Evolutionary conservation across 495 filamentous ascomycete species (phyloP).

Genomic region (Chaetomium cochliodes): DNA sequence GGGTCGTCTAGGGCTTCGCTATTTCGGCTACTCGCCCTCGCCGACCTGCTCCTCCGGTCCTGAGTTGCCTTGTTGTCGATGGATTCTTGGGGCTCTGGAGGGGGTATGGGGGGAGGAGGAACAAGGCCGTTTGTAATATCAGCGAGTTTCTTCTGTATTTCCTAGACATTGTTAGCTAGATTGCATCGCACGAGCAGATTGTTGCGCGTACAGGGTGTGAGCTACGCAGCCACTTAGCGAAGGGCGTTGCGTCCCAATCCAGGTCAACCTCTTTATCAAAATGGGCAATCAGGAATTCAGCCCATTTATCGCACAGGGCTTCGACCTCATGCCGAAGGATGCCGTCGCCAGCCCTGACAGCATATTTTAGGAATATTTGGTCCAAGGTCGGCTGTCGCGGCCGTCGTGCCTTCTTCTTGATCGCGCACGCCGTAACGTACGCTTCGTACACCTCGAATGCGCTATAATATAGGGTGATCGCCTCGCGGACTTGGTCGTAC

Average conservation of each 20-base stretch:
- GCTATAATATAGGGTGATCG: slow-evolving; percentile 68
- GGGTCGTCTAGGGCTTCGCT: slow-evolving; percentile 21
- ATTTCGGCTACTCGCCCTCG: slow-evolving; percentile 12
- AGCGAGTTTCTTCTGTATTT: slow-evolving; percentile 21
- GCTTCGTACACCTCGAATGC: slow-evolving; percentile 43
- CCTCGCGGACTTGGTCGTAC: slow-evolving; percentile 66
- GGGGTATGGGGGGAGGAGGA: slow-evolving; percentile 12
- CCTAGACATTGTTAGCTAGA: slow-evolving; percentile 6
- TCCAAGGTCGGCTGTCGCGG: slow-evolving; percentile 29
- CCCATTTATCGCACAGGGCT: slow-evolving; percentile 38
- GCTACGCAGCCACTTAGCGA: slow-evolving; percentile 38
- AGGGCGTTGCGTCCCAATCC: slow-evolving; percentile 37
- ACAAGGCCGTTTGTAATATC: slow-evolving; percentile 18
- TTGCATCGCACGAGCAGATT: no score
- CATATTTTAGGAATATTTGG: slow-evolving; percentile 44
- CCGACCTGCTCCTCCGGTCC: slow-evolving; percentile 19
- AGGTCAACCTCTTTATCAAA: slow-evolving; percentile 39
- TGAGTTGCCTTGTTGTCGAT: not conserved
- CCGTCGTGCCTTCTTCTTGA: slow-evolving; percentile 32
- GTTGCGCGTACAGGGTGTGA: slow-evolving; percentile 36
- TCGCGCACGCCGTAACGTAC: slow-evolving; percentile 29
- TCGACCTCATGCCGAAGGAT: slow-evolving; percentile 41
- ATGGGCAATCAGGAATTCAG: slow-evolving; percentile 43
- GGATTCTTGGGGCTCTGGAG: not conserved
- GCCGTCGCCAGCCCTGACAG: slow-evolving; percentile 44